phyloP scores from a whole-genome alignment of 345 rosid genomes.

The Melastoma malabathricum region DNA sequence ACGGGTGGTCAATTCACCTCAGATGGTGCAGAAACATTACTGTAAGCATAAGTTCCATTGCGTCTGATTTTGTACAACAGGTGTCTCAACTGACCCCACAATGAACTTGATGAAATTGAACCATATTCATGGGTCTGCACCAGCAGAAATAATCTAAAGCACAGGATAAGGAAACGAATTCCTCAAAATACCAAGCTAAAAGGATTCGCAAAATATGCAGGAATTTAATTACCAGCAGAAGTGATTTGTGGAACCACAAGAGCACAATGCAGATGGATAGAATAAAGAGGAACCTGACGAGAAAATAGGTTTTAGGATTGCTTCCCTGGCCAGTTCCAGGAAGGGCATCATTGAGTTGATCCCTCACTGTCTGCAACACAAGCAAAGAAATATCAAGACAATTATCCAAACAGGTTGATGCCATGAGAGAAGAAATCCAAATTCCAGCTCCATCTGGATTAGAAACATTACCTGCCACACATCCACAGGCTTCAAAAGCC shows the following conservation, averaged over 20 bases:
- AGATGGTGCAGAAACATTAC: conserved; percentile 41
- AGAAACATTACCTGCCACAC: conserved; percentile 66
- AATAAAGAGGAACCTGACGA: conserved; percentile 59
- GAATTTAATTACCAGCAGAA: conserved; percentile 31
- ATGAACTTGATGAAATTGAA: conserved; percentile 41
- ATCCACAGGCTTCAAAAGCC: conserved; percentile 93
- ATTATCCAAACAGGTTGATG: background rate
- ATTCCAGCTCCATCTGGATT: background rate
- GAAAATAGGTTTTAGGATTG: conserved; percentile 51
- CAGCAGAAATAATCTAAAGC: conserved; percentile 4
- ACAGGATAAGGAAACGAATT: background rate
- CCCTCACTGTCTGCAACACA: conserved; percentile 45
- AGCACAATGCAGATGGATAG: conserved; percentile 53
- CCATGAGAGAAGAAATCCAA: background rate
- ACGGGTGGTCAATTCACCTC: conserved; percentile 35
- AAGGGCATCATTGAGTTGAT: conserved; percentile 61
- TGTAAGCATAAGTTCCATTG: conserved; percentile 43
- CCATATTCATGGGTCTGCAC: conserved; percentile 43
- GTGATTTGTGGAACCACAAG: conserved; percentile 32
- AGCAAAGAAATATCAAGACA: background rate
- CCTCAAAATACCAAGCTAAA: background rate
- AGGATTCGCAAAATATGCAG: background rate
- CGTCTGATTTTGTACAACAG: conserved; percentile 44
- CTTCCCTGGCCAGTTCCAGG: conserved; percentile 87
- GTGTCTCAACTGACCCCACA: conserved; percentile 51